phyloP scores from a whole-genome alignment of 805 yeast genomes.

The Metschnikowia shivogae region DNA sequence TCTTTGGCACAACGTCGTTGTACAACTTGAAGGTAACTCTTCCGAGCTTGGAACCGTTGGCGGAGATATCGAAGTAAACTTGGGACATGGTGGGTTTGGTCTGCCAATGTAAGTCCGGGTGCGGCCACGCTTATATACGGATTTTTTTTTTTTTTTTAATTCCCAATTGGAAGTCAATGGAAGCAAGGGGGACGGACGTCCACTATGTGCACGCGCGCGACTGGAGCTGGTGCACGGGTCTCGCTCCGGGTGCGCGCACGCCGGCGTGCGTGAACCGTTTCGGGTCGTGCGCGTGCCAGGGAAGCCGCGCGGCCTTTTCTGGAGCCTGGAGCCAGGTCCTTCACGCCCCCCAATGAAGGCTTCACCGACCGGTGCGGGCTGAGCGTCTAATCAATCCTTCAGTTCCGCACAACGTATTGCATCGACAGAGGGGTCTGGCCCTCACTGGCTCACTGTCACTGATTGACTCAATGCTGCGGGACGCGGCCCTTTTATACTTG shows the following conservation, averaged over 20 bases:
- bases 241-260: not conserved
- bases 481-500: too few species aligned
- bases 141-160: constrained; percentile 3
- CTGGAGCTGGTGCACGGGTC: not conserved
- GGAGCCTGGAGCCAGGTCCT: too few species aligned
- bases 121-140: constrained; percentile 10
- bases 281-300: too few species aligned
- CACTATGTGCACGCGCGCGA: not conserved
- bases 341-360: too few species aligned
- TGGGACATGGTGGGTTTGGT: constrained; percentile 46
- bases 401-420: too few species aligned
- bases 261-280: too few species aligned
- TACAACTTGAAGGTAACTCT: constrained; percentile 83
- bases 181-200: constrained; percentile 7
- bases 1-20: constrained; percentile 91
- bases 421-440: too few species aligned
- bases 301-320: too few species aligned
- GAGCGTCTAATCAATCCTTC: too few species aligned
- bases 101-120: constrained; percentile 2
- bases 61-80: constrained; percentile 80
- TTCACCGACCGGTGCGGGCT: too few species aligned
- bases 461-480: too few species aligned
- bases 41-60: constrained; percentile 67
- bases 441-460: too few species aligned
- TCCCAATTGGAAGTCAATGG: constrained; percentile 10